Evolutionary conservation across 805 yeast genomes (phyloP), one percentile per base, ranked within the genome.

Genomic region (Teunomyces cretensis): DNA sequence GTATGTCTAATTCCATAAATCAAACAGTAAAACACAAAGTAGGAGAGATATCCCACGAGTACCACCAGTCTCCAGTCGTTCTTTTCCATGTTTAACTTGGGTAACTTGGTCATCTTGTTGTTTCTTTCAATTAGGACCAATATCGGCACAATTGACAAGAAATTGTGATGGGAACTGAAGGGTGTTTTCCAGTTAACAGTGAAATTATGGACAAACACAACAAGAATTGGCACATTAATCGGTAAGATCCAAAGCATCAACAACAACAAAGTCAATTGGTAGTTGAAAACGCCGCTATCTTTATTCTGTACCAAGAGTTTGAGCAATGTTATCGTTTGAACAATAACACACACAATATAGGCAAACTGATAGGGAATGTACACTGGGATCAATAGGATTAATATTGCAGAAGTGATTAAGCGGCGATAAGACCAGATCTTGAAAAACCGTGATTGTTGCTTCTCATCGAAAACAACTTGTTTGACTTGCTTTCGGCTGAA

Each of bases 281-380:
- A 88, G 53, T 86, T 84, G 51, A 68, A 65, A 46, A 76, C 64
- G 53, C 70, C 22, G 49, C 52, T 51, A n/a, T 47, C 51, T 33
- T 42, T 38, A 33, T 30, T 30, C 11, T 22, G 24, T n/a, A 30
- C 15, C 15, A 42, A 27, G 4, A 55, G 28, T 46, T 72, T 75
- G 3, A 84, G 39, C 27, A 80, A 75, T 22, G 80, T 78, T n/a
- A 75, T 55, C 1, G 69, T 52, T 59, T 88, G 96, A 1, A 85
- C 75, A 9, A 80, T 22, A 39, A 80, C 69, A 37, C 84, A 75
- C 6, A 86, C 74, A 6, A 81, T 67, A 55, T 76, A 88, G 1
- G 88, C 91, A 58, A 89, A 76, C 59, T 90, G 96, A 57, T 83
- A 90, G 0, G 97, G 97, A 11, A 88, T 66, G 57, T 83, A 86